Percentiles rank a stretch among this genome's conserved stretches.
phyloP scores from a whole-genome alignment of 495 filamentous ascomycete genomes.

The Penicillium arizonense region DNA sequence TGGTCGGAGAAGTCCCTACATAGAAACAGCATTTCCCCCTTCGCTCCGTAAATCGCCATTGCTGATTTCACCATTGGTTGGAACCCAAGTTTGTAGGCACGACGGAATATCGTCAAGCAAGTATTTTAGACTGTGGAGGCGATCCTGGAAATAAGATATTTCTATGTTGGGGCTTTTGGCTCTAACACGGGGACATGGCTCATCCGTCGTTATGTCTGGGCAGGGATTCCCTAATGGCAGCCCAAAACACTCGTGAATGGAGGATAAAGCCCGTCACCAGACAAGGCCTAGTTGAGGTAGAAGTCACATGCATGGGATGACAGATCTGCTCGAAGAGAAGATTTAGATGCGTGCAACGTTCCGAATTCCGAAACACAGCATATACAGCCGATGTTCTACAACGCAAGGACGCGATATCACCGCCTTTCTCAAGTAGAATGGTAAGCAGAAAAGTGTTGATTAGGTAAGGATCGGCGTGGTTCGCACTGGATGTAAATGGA shows the following conservation, averaged over 20 bases:
- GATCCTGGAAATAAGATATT: neutral
- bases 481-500: too few species aligned
- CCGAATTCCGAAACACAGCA: neutral
- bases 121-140: neutral
- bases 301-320: slow-evolving; percentile 10
- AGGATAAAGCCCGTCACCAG: slow-evolving; percentile 12
- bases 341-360: neutral
- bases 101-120: neutral
- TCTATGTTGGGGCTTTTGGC: neutral
- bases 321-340: neutral
- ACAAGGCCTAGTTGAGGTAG: neutral
- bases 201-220: neutral
- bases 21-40: neutral
- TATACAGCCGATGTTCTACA: too few species aligned
- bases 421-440: too few species aligned
- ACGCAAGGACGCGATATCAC: too few species aligned
- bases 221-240: slow-evolving; percentile 5
- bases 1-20: too few species aligned
- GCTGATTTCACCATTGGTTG: too few species aligned
- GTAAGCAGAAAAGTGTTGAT: too few species aligned
- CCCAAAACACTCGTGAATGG: slow-evolving; percentile 19
- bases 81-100: neutral
- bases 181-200: neutral
- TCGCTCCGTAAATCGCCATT: too few species aligned
- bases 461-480: too few species aligned